Evolutionary conservation across 805 yeast genomes (phyloP).

Genomic region (Ogataea degrootiae): DNA sequence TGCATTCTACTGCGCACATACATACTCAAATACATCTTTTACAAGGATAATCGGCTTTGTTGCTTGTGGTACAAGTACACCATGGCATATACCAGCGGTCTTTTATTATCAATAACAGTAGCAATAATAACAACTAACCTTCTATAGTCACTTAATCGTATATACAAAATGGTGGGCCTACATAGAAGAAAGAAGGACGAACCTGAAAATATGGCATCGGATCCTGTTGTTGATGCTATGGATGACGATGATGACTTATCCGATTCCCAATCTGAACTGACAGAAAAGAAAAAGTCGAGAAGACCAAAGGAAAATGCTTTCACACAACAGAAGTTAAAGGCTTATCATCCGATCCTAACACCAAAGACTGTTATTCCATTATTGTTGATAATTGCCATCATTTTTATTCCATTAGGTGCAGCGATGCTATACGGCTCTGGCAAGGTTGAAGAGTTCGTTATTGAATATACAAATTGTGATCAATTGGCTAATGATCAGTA

Average conservation of each 20-base stretch:
- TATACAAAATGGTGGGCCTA: neutral
- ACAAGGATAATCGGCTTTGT: too few relatives aligned
- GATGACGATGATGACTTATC: constrained; percentile 32
- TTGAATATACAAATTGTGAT: constrained; percentile 74
- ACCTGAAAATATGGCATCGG: constrained; percentile 9
- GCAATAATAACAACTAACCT: neutral
- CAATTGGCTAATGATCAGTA: constrained; percentile 38
- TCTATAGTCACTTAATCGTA: neutral
- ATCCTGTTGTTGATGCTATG: constrained; percentile 16
- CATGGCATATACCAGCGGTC: too few relatives aligned
- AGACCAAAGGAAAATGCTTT: constrained; percentile 62
- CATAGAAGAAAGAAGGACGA: constrained; percentile 12
- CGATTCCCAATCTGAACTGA: constrained; percentile 36
- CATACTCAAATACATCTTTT: too few relatives aligned
- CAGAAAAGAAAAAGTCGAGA: constrained; percentile 44
- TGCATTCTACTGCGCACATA: too few relatives aligned
- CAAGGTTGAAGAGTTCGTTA: constrained; percentile 68
- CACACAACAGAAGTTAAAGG: constrained; percentile 51
- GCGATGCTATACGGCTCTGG: constrained; percentile 72
- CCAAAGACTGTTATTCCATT: constrained; percentile 90
- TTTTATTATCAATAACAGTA: too few relatives aligned
- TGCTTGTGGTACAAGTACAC: too few relatives aligned
- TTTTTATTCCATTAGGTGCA: constrained; percentile 90
- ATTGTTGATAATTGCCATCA: constrained; percentile 63
- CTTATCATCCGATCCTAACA: constrained; percentile 75